Evolutionary conservation across 495 filamentous ascomycete species (phyloP).

Genomic region (Penicillium pulvis): DNA sequence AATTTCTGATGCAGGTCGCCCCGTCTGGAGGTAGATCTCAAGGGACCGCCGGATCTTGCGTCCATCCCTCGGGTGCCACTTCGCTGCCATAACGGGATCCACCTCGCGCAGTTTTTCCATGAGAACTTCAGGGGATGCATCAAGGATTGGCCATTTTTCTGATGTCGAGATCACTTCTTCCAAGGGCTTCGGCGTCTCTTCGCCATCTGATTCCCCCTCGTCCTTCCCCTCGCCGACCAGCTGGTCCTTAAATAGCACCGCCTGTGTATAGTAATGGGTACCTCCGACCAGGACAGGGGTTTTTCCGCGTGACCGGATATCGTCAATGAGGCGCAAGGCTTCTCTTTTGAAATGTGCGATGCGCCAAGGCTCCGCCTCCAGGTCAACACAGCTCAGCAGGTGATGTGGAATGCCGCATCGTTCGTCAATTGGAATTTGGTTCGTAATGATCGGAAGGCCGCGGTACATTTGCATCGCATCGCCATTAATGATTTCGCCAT

Average conservation of each 20-base stretch:
- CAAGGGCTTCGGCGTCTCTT: conserved; percentile 24
- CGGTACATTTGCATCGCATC: conserved; percentile 99
- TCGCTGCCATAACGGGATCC: conserved; percentile 84
- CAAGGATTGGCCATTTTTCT: conserved; percentile 68
- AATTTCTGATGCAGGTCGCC: conserved; percentile 78
- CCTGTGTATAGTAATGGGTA: conserved; percentile 91
- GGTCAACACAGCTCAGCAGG: conserved; percentile 72
- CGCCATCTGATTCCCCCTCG: conserved; percentile 12
- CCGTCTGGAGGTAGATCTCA: conserved; percentile 82
- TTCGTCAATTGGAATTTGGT: conserved; percentile 78
- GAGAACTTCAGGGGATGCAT: conserved; percentile 67
- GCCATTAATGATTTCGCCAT: conserved; percentile 96
- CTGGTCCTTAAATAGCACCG: conserved; percentile 74
- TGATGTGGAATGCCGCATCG: conserved; percentile 86
- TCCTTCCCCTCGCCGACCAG: conserved; percentile 48
- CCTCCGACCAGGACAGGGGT: conserved; percentile 92
- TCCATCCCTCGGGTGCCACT: conserved; percentile 91
- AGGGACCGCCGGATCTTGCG: conserved; percentile 90
- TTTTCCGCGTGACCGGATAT: conserved; percentile 74
- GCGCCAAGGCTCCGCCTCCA: conserved; percentile 78
- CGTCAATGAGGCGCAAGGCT: conserved; percentile 68
- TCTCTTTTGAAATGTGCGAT: conserved; percentile 72
- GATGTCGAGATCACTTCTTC: conserved; percentile 29
- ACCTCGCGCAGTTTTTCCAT: conserved; percentile 71
- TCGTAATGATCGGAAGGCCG: conserved; percentile 92